phyloP scores from a whole-genome alignment of 768 basidiomycete genomes.

The Austroboletus eburneus region DNA sequence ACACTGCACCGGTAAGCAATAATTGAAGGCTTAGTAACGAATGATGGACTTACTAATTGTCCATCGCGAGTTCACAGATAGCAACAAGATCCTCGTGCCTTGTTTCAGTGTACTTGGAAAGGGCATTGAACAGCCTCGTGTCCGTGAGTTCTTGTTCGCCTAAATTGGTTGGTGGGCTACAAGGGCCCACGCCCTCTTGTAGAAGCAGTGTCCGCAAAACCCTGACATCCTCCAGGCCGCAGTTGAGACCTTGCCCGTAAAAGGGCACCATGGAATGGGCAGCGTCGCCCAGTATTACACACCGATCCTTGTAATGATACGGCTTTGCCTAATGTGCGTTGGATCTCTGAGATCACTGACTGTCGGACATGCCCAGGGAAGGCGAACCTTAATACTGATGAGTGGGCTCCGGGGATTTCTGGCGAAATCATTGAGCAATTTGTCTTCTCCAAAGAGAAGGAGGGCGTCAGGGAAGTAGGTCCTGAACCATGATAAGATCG shows the following conservation, averaged over 20 bases:
- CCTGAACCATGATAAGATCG: conserved; percentile 71
- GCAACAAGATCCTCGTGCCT: conserved; percentile 87
- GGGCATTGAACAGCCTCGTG: conserved; percentile 56
- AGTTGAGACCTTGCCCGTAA: conserved; percentile 96
- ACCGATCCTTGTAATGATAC: conserved; percentile 88
- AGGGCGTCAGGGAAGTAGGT: conserved; percentile 87
- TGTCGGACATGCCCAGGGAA: conserved; percentile 19
- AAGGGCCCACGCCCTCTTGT: conserved; percentile 60
- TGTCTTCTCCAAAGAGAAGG: conserved; percentile 75
- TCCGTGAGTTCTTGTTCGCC: conserved; percentile 40
- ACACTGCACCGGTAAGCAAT: conserved; percentile 47
- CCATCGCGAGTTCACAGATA: conserved; percentile 89
- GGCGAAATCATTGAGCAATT: conserved; percentile 70
- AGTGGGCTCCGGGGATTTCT: conserved; percentile 85
- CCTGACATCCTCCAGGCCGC: conserved; percentile 95
- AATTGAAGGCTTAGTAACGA: conserved; percentile 21
- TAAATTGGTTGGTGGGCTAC: conserved; percentile 28
- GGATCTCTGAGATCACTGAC: conserved; percentile 17
- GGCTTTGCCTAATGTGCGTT: conserved; percentile 59
- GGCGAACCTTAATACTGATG: conserved; percentile 85
- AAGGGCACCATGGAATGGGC: conserved; percentile 99
- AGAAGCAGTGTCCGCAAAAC: conserved; percentile 75
- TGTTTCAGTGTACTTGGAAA: conserved; percentile 74
- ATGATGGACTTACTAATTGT: conserved; percentile 80
- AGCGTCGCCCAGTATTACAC: conserved; percentile 87